Conservation (phyloP, 106 monocot genomes). For the Dendrobium officinale region DNA sequence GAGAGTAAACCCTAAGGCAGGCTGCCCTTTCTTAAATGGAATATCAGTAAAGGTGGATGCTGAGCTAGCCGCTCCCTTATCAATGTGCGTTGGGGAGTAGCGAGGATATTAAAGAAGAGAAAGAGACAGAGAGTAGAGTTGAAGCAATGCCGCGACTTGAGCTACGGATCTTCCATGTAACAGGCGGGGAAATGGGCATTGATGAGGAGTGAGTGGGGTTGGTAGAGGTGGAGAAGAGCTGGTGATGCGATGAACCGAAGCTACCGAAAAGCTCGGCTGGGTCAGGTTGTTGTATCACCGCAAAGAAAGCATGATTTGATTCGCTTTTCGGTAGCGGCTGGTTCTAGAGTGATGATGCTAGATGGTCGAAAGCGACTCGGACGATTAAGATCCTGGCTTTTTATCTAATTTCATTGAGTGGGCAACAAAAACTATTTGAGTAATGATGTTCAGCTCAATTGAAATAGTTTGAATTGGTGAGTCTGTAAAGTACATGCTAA, state of each 20-base stretch:
- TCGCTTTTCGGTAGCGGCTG: too few species aligned
- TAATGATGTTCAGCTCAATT: too few species aligned
- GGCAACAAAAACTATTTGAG: too few species aligned
- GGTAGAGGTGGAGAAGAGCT: too few species aligned
- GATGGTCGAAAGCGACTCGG: too few species aligned
- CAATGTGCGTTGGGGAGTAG: neutral
- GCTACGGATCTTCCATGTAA: neutral
- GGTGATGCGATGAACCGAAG: too few species aligned
- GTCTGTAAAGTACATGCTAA: too few species aligned
- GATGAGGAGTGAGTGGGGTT: neutral
- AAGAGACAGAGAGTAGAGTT: constrained; percentile 4
- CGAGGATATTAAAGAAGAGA: neutral
- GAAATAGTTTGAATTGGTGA: too few species aligned
- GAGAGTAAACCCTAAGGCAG: neutral
- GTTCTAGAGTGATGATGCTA: too few species aligned
- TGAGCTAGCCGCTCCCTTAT: neutral
- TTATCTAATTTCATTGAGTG: too few species aligned
- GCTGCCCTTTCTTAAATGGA: neutral
- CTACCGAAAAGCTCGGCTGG: too few species aligned
- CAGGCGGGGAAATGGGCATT: neutral
- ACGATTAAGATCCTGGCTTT: too few species aligned
- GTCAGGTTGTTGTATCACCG: neutral
- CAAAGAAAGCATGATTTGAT: neutral
- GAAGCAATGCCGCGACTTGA: neutral
- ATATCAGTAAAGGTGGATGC: neutral